Base-by-base conservation (phyloP, 192 early-diverging fungal genomes). In the Coemansia sp. region DNA sequence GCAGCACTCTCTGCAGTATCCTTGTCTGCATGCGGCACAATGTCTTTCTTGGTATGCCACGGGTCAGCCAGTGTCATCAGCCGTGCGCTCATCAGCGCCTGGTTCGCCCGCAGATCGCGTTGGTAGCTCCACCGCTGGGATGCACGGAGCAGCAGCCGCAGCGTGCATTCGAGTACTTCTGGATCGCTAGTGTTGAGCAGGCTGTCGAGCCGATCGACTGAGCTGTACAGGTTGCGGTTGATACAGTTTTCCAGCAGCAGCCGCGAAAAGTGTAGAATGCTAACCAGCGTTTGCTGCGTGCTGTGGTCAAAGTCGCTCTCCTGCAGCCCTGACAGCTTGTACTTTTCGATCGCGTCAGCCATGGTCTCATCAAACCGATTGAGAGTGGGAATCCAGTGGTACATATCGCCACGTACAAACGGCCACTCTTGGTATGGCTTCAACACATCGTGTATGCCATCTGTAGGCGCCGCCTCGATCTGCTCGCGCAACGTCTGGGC, bases 331-430 rank as follows among this genome's bases (percentile, higher is more conserved):
- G 87, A 73, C 60, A 94, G 73, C 47, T 87, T 83, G 68, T 85
- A 86, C 57, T 85, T 83, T 61, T 85, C 79, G 65, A 87, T 87
- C 23, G 85, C 71, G 11, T 77, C 69, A 50, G 87, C 88, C 41
- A 98, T 76, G 23, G 96, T 88, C 9, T 78, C 77, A 66, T 97
- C 96, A 65, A 97, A 95, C 23, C 91, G 85, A 83, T 99, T 97
- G 47, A 99, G 87, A 4, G 96, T 93, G 11, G 85, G 75, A 32
- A 96, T 92, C 95, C 95, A 99, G 57, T 96, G 94, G 82, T 90
- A 95, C 57, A 99, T 79, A 64, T 99, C 97, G 48, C 93, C 93
- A 56, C 94, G 90, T 39, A 88, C 89, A 75, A 86, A 93, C 43
- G 79, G 76, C 94, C 94, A 95, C 54, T 87, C 85, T 21, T 67